Conservation (phyloP, 1,139 yeast species). For the Geotrichum restrictum region DNA sequence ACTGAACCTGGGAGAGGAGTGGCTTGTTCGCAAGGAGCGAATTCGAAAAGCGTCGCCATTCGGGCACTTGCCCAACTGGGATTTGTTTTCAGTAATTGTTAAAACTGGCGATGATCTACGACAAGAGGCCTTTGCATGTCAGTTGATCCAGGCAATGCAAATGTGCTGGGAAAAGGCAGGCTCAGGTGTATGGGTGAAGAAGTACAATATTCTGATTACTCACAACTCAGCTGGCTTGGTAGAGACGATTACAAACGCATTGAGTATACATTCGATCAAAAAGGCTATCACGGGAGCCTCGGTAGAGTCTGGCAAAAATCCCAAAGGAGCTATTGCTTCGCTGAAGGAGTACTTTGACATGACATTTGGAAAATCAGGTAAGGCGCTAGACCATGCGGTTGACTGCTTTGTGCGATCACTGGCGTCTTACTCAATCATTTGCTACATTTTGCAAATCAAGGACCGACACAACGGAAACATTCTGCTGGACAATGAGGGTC, state of each 20-base stretch:
- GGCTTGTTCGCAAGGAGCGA: conserved; percentile 76
- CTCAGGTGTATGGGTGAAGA: conserved; percentile 81
- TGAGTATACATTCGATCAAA: conserved; percentile 88
- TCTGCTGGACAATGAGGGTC: conserved; percentile 90
- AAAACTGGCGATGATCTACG: conserved; percentile 94
- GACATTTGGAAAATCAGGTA: conserved; percentile 57
- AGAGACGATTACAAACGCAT: conserved; percentile 90
- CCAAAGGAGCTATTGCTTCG: conserved; percentile 66
- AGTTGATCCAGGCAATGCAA: conserved; percentile 78
- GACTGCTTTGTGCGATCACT: conserved; percentile 77
- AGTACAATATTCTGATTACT: conserved; percentile 86
- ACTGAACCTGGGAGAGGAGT: conserved; percentile 77
- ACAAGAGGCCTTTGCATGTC: conserved; percentile 97
- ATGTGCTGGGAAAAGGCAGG: conserved; percentile 70
- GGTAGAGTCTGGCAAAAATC: conserved; percentile 58
- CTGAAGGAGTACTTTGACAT: conserved; percentile 68
- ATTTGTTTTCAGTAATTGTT: conserved; percentile 87
- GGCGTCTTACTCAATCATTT: conserved; percentile 84
- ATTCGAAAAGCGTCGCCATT: conserved; percentile 70
- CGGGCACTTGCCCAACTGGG: conserved; percentile 92
- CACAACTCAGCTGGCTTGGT: conserved; percentile 88
- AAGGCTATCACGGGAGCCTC: conserved; percentile 81
- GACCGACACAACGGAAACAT: conserved; percentile 97
- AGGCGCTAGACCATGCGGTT: conserved; percentile 61
- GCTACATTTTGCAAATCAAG: conserved; percentile 84